Evolutionary conservation across 352 stramenopile species (phyloP), one percentile per base, ranked within the genome.

Genomic region (Pythium oligandrum): DNA sequence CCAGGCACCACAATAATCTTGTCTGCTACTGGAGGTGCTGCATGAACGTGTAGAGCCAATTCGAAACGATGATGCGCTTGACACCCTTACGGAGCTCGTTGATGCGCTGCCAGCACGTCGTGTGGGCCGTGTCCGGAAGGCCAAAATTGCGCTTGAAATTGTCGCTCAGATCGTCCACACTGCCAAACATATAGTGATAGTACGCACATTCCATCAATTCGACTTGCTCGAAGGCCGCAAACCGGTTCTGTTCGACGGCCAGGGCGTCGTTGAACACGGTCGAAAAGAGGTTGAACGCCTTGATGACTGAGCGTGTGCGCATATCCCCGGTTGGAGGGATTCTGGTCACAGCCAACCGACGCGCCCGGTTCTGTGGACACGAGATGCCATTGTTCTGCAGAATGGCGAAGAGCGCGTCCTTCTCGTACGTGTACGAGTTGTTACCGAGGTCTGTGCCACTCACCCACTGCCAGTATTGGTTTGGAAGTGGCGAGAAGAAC

Each of bases 381-480:
- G 55, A 50, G 26, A 84, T 17, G 0, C 66, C 66, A 33, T 60
- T 51, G 31, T 42, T 31, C 43, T 70, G 40, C n/a, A 84, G 55
- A 9, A 78, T 54, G 11, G 34, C 38, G 6, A 88, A 71, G 7
- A 88, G 48, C 8, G 61, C 53, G 49, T 86, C 73, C n/a, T 70
- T 64, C 26, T 70, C 51, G 70, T 88, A 88, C 64, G 75, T 57
- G 70, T 88, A 88, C 40, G 75, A 85, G 36, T 76, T 57, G 39
- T 66, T 64, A 2, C 75, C 78, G 32, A 88, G 52, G 48, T 88
- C 73, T 1, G 55, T 63, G 35, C 40, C 58, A 33, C 61, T 75
- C 10, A 84, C 78, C 37, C 78, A 88, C 45, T 64, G 61, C 78
- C 75, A 88, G 60, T 83, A 88, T 50, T 88, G 57, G 36, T 55